A percentile compares a stretch with the other conserved stretches of the same genome.
Conservation (phyloP, 768 basidiomycete genomes). For the Tulasnella sp. region DNA sequence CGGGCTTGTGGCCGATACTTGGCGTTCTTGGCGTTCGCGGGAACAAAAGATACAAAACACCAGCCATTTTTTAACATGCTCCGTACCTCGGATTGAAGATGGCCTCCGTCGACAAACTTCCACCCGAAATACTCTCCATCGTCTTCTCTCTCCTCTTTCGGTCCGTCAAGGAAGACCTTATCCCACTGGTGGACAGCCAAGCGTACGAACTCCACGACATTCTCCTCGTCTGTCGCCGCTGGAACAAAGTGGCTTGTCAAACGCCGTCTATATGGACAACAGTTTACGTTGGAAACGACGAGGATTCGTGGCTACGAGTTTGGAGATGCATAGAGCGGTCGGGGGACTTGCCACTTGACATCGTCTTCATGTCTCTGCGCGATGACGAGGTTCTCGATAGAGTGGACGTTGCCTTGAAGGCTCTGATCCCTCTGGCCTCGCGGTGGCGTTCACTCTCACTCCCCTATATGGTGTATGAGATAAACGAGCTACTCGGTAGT, state of each 20-base stretch:
- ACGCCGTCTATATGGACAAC: not conserved
- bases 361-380: not conserved
- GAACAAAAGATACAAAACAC: no score
- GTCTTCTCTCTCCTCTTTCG: not conserved
- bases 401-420: not conserved
- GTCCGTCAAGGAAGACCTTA: not conserved
- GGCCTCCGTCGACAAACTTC: not conserved
- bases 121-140: not conserved
- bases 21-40: no score
- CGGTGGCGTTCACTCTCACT: not conserved
- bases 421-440: not conserved
- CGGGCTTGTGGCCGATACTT: no score
- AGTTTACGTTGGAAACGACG: not conserved
- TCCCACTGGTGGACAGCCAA: not conserved
- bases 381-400: not conserved
- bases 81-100: not conserved
- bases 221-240: not conserved
- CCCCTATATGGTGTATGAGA: not conserved
- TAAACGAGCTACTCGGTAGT: not conserved
- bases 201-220: not conserved
- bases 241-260: not conserved
- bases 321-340: not conserved
- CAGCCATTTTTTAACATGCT: no score
- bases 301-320: not conserved
- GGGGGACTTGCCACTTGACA: not conserved